phyloP scores from a whole-genome alignment of 345 rosid species.

The Dipteronia sinensis region DNA sequence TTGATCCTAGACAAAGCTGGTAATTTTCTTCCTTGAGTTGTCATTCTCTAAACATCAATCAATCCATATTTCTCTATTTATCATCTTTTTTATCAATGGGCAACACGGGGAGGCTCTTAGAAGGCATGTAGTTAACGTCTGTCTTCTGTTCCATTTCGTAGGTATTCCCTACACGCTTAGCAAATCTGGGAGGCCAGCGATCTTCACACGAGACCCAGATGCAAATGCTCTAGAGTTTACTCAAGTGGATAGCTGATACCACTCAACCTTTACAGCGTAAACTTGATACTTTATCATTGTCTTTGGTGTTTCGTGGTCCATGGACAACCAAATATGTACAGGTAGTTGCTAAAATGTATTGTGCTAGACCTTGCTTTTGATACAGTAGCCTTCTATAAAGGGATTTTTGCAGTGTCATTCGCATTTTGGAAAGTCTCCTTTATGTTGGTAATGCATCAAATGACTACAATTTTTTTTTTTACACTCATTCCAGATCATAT shows the following conservation, averaged over 20 bases:
- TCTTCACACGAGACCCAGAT: conserved; percentile 91
- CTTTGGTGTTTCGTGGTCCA: neutral
- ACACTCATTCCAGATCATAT: too few relatives aligned
- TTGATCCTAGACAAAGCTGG: conserved; percentile 76
- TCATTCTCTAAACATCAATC: neutral
- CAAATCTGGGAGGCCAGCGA: conserved; percentile 86
- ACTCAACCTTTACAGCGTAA: neutral
- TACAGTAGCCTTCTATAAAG: neutral
- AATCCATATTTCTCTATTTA: neutral
- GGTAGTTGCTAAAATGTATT: neutral
- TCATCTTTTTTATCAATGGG: neutral
- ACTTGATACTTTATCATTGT: neutral
- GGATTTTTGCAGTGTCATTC: too few relatives aligned
- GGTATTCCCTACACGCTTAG: conserved; percentile 82
- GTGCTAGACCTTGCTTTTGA: neutral
- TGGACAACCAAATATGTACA: neutral
- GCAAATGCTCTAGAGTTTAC: conserved; percentile 92
- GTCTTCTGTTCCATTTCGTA: conserved; percentile 28
- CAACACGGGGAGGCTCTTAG: neutral
- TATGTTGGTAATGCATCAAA: too few relatives aligned
- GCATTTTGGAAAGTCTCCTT: too few relatives aligned
- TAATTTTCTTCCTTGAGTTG: conserved; percentile 26
- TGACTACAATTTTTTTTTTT: too few relatives aligned
- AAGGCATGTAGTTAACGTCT: neutral
- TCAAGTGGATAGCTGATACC: conserved; percentile 46